These are phyloP conservation scores for Ogataea populi-albae DNA, from an alignment of 805 yeast species.

Conservation along the genomic window DNA sequence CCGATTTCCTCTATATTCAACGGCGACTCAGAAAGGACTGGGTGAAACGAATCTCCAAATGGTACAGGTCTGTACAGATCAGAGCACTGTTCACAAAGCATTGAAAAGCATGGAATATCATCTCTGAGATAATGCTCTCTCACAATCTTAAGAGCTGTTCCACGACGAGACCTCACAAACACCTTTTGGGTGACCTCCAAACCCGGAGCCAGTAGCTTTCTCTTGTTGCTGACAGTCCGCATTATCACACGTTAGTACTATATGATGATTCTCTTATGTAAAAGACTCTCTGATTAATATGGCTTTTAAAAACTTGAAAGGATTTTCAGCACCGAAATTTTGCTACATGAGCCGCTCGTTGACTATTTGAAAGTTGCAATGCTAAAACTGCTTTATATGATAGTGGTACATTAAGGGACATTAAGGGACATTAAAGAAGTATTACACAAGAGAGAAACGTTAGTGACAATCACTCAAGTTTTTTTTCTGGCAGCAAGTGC, in stretches of 20 bases:
- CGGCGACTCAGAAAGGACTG: slow-evolving; percentile 67
- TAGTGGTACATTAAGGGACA: too few relatives aligned
- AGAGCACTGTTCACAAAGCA: slow-evolving; percentile 61
- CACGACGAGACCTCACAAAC: slow-evolving; percentile 85
- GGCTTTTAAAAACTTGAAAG: too few relatives aligned
- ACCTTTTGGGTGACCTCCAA: slow-evolving; percentile 80
- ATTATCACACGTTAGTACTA: too few relatives aligned
- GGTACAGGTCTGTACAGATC: slow-evolving; percentile 58
- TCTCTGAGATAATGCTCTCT: slow-evolving; percentile 90
- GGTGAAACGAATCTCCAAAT: slow-evolving; percentile 59
- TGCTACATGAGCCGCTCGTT: too few relatives aligned
- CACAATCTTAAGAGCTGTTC: slow-evolving; percentile 86
- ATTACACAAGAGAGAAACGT: too few relatives aligned
- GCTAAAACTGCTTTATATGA: too few relatives aligned
- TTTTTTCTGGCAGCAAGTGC: slow-evolving; percentile 49
- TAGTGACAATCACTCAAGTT: too few relatives aligned
- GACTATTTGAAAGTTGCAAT: too few relatives aligned
- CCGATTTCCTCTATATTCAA: slow-evolving; percentile 45
- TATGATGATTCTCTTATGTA: too few relatives aligned
- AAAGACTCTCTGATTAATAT: too few relatives aligned
- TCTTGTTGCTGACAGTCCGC: slow-evolving; percentile 21
- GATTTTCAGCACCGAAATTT: too few relatives aligned
- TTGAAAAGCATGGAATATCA: slow-evolving; percentile 90
- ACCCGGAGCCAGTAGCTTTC: slow-evolving; percentile 49
- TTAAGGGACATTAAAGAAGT: too few relatives aligned